Evolutionary conservation across 2,329 filamentous ascomycete genomes (phyloP), one percentile per base, ranked within the genome.

Genomic region (Trichoderma koningiopsis): DNA sequence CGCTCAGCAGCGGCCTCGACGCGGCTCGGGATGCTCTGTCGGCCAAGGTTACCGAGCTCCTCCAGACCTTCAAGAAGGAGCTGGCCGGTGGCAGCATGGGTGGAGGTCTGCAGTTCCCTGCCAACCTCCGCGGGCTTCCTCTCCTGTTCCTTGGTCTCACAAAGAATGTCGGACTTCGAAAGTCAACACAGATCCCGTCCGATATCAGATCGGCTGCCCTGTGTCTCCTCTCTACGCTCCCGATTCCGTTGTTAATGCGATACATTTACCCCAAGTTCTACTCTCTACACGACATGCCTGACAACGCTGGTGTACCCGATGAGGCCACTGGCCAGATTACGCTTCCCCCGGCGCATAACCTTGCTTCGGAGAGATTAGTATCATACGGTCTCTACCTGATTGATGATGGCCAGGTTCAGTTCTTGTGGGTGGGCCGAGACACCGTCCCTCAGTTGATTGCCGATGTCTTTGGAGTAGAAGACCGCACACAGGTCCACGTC

Each of bases 21-120:
- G 91, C 93, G 59, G 96, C 96, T 62, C 88, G 96, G 53, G 96
- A 99, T 80, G 91, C 93, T 58, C 85, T 98, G 55, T 94, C 97
- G 79, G 89, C 90, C 73, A 99, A 99, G 86, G 84, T 97, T 53
- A 91, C 94, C 33, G 96, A 99, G 82, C 87, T 99, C 60, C 84
- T 99, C 70, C 91, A 95, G 79, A 98, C 95, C 0, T 99, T 97
- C 84, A 92, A 94, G 82, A 98, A 98, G 83, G 96, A 99, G 80
- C 87, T 99, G 70, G 95, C 93, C 19, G 95, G 95, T 73, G 95
- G 95, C 72, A 97, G 95, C 81, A 96, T 97, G 88, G 94, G 95
- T 63, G 94, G 94, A 65, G 94, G 95, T 58, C 85, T 99, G 22
- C 96, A 97, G 78, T 96, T 98, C 84, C 94, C 96, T 24, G 91